These are phyloP conservation scores for Recurvomyces mirabilis DNA, from an alignment of 495 filamentous ascomycete genomes.

Conservation along the genomic window DNA sequence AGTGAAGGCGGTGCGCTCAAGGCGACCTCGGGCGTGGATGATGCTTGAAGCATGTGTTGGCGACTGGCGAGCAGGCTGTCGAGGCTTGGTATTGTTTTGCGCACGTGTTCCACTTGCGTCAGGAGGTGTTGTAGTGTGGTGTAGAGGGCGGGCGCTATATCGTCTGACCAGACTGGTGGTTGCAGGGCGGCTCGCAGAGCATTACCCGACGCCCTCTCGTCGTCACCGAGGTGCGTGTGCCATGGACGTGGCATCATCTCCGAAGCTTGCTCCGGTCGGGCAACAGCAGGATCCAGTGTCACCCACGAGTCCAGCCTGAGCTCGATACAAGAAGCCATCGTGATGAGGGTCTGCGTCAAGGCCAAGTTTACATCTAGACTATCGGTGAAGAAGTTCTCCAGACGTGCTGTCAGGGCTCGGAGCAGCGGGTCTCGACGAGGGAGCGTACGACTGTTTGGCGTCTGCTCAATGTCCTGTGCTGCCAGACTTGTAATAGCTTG, in stretches of 20 bases:
- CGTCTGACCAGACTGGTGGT: constrained; percentile 21
- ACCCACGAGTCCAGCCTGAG: constrained; percentile 83
- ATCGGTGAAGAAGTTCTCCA: constrained; percentile 77
- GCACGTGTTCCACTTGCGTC: constrained; percentile 23
- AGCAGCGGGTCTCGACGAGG: constrained; percentile 55
- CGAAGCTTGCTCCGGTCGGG: constrained; percentile 37
- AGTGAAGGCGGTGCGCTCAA: constrained; percentile 8
- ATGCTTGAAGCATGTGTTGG: constrained; percentile 27
- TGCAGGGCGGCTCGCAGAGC: constrained; percentile 1
- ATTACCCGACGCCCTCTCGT: constrained; percentile 7
- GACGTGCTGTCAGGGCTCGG: constrained; percentile 52
- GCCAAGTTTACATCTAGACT: constrained; percentile 80
- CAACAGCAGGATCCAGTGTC: constrained; percentile 56
- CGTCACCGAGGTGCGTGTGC: constrained; percentile 11
- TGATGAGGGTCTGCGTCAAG: constrained; percentile 70
- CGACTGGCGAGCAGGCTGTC: constrained; percentile 26
- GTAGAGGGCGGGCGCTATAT: constrained; percentile 25
- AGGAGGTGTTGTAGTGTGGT: constrained; percentile 20
- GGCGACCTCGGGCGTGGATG: neutral
- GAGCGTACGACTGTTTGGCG: constrained; percentile 12
- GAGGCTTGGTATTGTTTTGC: constrained; percentile 26
- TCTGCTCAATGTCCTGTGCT: no score
- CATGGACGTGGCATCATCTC: constrained; percentile 19
- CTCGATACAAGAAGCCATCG: constrained; percentile 70
- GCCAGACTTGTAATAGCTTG: no score